Percentiles rank a stretch among this genome's conserved stretches.
Evolutionary conservation across 169 alveolate species (phyloP).

Genomic region (Babesia bigemina): DNA sequence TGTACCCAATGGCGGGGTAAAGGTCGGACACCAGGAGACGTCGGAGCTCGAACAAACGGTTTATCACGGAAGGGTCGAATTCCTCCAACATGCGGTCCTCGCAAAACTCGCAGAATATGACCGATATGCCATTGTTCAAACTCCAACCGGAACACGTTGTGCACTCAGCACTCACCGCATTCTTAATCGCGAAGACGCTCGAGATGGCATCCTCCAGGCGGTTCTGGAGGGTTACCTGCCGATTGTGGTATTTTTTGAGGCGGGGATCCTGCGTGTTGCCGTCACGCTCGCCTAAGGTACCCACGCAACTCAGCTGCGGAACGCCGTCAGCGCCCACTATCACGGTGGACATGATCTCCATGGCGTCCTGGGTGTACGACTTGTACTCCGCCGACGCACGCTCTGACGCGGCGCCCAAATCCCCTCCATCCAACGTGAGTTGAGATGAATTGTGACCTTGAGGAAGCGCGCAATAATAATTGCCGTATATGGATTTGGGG

Average conservation of each 20-base stretch:
- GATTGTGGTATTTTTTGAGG: background rate
- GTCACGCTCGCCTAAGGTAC: conserved; percentile 22
- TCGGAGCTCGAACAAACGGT: conserved; percentile 43
- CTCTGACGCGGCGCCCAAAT: background rate
- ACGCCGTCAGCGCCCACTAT: conserved; percentile 18
- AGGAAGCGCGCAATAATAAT: conserved; percentile 46
- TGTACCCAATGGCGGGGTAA: conserved; percentile 57
- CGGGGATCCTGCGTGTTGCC: background rate
- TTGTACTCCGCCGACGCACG: background rate
- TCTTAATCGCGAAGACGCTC: conserved; percentile 43
- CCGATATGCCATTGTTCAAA: conserved; percentile 40
- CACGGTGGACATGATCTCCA: conserved; percentile 18
- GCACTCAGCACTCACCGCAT: conserved; percentile 41
- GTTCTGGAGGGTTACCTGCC: conserved; percentile 27
- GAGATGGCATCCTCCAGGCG: conserved; percentile 27
- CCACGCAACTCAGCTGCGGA: conserved; percentile 31
- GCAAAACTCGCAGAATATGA: conserved; percentile 57
- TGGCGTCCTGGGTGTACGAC: conserved; percentile 11
- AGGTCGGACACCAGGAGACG: conserved; percentile 32
- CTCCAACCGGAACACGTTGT: conserved; percentile 63
- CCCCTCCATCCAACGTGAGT: background rate
- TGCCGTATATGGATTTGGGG: conserved; percentile 52
- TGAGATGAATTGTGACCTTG: background rate
- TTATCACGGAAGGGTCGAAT: conserved; percentile 28
- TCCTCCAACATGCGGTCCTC: conserved; percentile 35